Conservation (phyloP, 2,329 filamentous ascomycete species). For the Zelopaecilomyces penicillatus region DNA sequence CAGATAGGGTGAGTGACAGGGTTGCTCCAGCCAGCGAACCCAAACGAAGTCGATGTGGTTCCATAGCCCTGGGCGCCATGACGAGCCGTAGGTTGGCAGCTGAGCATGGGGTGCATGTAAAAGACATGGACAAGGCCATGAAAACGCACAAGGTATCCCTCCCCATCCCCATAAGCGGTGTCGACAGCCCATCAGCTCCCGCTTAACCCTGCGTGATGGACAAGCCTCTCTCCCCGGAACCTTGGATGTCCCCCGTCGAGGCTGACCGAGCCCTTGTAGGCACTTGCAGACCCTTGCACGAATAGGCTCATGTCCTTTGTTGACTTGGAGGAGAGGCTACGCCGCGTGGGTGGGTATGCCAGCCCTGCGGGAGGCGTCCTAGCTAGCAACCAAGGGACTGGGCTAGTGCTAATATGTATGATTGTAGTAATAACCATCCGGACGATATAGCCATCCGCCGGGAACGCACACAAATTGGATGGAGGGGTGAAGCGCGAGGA, state of each 20-base stretch:
- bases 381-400: too few species aligned
- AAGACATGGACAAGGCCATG: constrained; percentile 2
- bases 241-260: constrained; percentile 3
- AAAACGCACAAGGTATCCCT: background rate
- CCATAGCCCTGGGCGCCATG: constrained; percentile 9
- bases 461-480: too few species aligned
- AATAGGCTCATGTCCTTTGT: background rate
- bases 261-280: constrained; percentile 6
- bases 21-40: constrained; percentile 5
- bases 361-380: constrained; percentile 2
- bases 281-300: too few species aligned
- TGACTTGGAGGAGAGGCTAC: constrained; percentile 2
- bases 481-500: too few species aligned
- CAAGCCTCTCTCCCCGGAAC: constrained; percentile 5
- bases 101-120: constrained; percentile 24
- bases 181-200: constrained; percentile 4
- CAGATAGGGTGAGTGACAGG: constrained; percentile 8
- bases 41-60: constrained; percentile 4
- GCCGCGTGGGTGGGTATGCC: constrained; percentile 8
- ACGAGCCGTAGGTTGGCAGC: constrained; percentile 18
- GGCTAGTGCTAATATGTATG: too few species aligned
- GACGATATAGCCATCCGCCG: too few species aligned
- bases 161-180: background rate
- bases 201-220: constrained; percentile 2
- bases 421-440: too few species aligned